Evolutionary conservation across 2,329 filamentous ascomycete genomes (phyloP).

Genomic region (Ceratocystis variospora): DNA sequence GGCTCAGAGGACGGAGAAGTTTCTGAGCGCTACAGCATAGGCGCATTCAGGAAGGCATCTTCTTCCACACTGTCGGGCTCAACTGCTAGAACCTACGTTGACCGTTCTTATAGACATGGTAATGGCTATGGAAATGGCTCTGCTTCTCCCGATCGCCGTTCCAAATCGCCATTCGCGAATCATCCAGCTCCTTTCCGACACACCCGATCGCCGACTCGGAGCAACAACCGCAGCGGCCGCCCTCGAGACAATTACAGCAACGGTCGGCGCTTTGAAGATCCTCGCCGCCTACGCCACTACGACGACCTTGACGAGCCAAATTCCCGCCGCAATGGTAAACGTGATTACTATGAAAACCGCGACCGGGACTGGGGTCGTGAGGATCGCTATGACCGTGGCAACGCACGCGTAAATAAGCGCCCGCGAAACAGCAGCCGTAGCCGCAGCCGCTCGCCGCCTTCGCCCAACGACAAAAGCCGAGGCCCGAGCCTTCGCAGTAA

Average conservation of each 20-base stretch:
- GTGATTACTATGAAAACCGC: conserved; percentile 42
- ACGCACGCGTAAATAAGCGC: conserved; percentile 40
- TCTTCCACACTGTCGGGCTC: conserved; percentile 37
- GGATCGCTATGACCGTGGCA: conserved; percentile 32
- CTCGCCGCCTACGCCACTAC: conserved; percentile 46
- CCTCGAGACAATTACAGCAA: conserved; percentile 33
- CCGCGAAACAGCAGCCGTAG: conserved; percentile 37
- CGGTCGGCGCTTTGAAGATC: conserved; percentile 29
- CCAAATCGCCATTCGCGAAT: not conserved
- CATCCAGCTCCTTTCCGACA: conserved; percentile 20
- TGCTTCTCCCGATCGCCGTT: conserved; percentile 33
- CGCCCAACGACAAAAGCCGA: conserved; percentile 27
- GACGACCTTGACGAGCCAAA: conserved; percentile 42
- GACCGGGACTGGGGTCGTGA: conserved; percentile 32
- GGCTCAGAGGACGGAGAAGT: conserved; percentile 3
- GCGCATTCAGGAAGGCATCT: conserved; percentile 60
- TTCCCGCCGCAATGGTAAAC: conserved; percentile 29
- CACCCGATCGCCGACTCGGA: conserved; percentile 3
- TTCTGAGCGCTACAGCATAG: not conserved
- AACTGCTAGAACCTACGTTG: conserved; percentile 71
- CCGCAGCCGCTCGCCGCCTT: conserved; percentile 35
- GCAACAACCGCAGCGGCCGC: conserved; percentile 47
- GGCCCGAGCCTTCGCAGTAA: conserved; percentile 24
- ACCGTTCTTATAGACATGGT: conserved; percentile 66
- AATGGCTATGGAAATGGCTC: conserved; percentile 21